Evolutionary conservation across 495 filamentous ascomycete genomes (phyloP), one percentile per base, ranked within the genome.

Genomic region (Penicillium pulvis): DNA sequence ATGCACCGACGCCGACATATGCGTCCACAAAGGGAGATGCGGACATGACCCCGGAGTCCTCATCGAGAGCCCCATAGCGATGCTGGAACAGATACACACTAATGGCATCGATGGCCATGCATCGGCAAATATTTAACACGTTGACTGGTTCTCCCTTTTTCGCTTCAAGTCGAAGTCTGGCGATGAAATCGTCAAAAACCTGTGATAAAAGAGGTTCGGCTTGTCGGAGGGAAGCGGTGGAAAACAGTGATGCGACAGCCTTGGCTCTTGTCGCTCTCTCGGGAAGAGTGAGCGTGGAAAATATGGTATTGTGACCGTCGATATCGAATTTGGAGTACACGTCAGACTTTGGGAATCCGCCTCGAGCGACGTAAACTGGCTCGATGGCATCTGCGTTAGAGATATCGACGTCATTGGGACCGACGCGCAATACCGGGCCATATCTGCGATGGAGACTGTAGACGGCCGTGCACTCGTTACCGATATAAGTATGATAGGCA

Each of bases 261-360:
- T 81, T 82, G 26, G 79, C 80, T 35, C 82, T 62, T 1, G 56
- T 55, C 3, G 72, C 67, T 23, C 81, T 68, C 56, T 79, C 69
- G 0, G 66, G 66, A 3, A 68, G 55, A 30, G 75, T 74, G 23
- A 66, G 61, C 1, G 74, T 72, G 2, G 78, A 81, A 68, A 85
- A 84, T 7, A 85, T 79, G n/a, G 78, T 79, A 20, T 61, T 58
- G 55, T 78, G 73, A 3, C 71, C 73, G 35, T 81, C 81, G 51
- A 83, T 75, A 52, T 83, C 77, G 61, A 83, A 83, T 53, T 83
- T 85, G 9, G 59, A 58, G 63, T 83, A 84, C 45, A 65, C 72
- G 1, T 62, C 45, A 30, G 76, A 70, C 59, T 83, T 83, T 24
- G 65, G 57, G 56, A 83, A 81, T 8, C 80, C 80, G 19, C 81